Conservation (phyloP, 2,329 filamentous ascomycete genomes). For the Fusarium transvaalense region DNA sequence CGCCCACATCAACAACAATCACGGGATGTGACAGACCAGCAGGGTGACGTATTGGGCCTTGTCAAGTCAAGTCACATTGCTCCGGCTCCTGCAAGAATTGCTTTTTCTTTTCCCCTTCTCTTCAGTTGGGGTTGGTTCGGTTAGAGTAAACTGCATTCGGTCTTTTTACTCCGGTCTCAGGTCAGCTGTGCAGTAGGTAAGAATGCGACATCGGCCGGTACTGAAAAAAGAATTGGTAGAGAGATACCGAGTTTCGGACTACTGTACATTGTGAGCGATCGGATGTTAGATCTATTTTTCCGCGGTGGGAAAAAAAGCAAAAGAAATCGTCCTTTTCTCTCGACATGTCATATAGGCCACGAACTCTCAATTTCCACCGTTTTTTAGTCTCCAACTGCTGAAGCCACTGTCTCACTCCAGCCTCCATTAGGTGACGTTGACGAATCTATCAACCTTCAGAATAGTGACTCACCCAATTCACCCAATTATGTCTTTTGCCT, state of each 20-base stretch:
- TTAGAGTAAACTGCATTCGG: neutral
- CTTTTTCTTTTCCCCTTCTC: neutral
- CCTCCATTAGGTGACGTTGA: neutral
- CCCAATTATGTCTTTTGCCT: no score
- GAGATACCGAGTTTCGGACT: neutral
- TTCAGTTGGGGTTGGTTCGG: neutral
- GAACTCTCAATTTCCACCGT: neutral
- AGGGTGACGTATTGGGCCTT: neutral
- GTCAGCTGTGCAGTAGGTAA: no score
- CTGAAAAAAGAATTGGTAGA: neutral
- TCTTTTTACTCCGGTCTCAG: neutral
- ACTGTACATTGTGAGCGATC: neutral
- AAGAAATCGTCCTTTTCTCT: no score
- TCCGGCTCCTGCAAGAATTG: neutral
- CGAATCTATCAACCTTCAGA: no score
- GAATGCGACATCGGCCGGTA: neutral
- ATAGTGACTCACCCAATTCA: no score
- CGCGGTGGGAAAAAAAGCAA: neutral
- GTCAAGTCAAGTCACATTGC: neutral
- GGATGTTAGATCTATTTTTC: neutral
- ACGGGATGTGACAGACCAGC: neutral
- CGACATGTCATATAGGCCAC: neutral
- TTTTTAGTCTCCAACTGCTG: neutral
- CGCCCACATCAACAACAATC: neutral
- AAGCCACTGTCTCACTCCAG: neutral